A percentile compares a stretch with the other conserved stretches of the same genome.
Conservation (phyloP, 192 early-diverging fungal genomes). For the Linnemannia exigua region DNA sequence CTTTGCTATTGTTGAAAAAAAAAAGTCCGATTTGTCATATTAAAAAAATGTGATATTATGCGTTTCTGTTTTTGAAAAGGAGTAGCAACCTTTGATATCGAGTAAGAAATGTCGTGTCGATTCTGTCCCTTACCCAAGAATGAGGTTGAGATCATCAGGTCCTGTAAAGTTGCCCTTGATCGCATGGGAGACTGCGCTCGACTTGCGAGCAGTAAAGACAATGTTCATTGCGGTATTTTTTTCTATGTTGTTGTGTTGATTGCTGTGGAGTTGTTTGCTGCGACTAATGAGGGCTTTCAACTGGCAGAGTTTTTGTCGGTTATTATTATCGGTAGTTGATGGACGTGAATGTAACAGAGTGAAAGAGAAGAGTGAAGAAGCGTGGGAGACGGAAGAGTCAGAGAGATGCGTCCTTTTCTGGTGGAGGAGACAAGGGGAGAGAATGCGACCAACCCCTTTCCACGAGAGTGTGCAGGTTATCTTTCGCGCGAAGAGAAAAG, state of each 20-base stretch:
- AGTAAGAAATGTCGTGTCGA: neutral
- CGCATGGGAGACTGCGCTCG: constrained; percentile 77
- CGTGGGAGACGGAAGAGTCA: too few relatives aligned
- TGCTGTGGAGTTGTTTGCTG: too few relatives aligned
- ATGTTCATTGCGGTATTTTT: constrained; percentile 33
- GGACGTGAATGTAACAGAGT: too few relatives aligned
- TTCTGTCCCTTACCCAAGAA: constrained; percentile 79
- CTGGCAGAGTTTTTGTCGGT: too few relatives aligned
- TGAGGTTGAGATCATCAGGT: constrained; percentile 74
- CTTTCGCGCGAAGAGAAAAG: too few relatives aligned
- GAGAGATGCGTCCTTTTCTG: too few relatives aligned
- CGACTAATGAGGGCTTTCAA: neutral
- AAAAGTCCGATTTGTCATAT: neutral
- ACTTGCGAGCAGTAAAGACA: constrained; percentile 85
- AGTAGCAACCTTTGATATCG: neutral
- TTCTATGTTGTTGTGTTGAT: neutral
- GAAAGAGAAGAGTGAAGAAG: too few relatives aligned
- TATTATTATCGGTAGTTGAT: too few relatives aligned
- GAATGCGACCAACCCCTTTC: too few relatives aligned
- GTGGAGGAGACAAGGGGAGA: too few relatives aligned
- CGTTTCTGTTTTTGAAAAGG: neutral
- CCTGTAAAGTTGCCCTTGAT: constrained; percentile 76
- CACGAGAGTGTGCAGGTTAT: too few relatives aligned
- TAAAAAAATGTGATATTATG: neutral
- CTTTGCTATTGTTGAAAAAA: constrained; percentile 57